phyloP scores from a whole-genome alignment of 169 alveolate species.

The Plasmodium vivax region DNA sequence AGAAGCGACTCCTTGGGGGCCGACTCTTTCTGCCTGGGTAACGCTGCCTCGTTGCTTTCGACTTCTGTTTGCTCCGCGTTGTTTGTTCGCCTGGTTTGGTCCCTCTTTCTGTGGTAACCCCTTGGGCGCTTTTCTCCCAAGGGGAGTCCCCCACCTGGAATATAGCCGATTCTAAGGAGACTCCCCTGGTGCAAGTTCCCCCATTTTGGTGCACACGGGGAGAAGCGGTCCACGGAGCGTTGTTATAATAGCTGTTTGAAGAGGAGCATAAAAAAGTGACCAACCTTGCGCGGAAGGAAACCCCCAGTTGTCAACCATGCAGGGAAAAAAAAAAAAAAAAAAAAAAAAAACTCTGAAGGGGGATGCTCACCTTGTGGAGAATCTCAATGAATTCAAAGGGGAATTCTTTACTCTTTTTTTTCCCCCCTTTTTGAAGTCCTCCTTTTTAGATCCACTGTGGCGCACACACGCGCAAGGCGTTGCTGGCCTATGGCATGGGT shows the following conservation, averaged over 20 bases:
- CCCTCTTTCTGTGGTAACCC: not conserved
- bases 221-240: not conserved
- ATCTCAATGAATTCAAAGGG: not conserved
- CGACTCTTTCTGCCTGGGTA: not conserved
- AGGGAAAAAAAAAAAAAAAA: not conserved
- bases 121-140: not conserved
- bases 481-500: not conserved
- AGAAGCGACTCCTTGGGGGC: not conserved
- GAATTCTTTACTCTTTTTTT: not conserved
- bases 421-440: not conserved
- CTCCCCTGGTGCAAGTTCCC: not conserved
- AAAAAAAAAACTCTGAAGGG: not conserved
- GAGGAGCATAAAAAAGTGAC: too few relatives aligned
- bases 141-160: not conserved
- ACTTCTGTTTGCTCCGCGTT: not conserved
- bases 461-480: not conserved
- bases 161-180: not conserved
- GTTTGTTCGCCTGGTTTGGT: not conserved
- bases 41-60: not conserved
- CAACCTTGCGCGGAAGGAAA: not conserved
- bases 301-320: not conserved
- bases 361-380: not conserved
- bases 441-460: not conserved
- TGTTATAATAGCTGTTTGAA: not conserved
- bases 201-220: not conserved